Base-by-base conservation (phyloP, 2,329 filamentous ascomycete species). In the Xylaria arbuscula region DNA sequence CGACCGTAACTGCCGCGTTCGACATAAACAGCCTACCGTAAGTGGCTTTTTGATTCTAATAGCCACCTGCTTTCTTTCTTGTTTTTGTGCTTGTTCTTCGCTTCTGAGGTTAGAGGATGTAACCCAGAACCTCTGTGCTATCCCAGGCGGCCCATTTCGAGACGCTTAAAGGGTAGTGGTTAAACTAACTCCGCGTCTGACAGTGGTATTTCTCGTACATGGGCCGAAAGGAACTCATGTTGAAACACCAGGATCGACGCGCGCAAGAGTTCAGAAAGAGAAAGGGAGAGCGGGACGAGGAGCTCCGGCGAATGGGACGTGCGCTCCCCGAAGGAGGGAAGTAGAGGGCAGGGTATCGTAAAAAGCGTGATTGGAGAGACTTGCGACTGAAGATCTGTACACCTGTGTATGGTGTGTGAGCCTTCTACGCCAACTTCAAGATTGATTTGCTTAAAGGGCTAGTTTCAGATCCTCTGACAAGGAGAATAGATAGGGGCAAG, bases 171-270 rank as follows among this genome's bases (percentile, higher is more conserved):
- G 11, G 13, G 13, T 1, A 5, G 11, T 5, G 13, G 13, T 11
- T 42, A 42, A 42, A 15, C 38, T 42, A 15, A 42, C 11, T 22
- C 6, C n/a, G 17, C 4, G 45, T 19, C n/a, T 22, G 10, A 6
- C 1, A 19, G 17, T 62, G 36, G 57, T 48, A 62, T 15, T 62
- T 59, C 47, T 66, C 57, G 13, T 62, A 34, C 15, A 65, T 55
- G 45, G 53, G 53, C 1, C 17, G 62, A 11, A 51, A 32, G 24
- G 51, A 62, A n/a, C 24, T 55, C 17, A 59, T 58, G 57, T 7
- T 51, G 32, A 15, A 24, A 24, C 42, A 53, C 38, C 34, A 51
- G 40, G 11, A 8, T n/a, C 22, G 10, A 45, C 15, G 11, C 15
- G 45, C 19, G n/a, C 13, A 36, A 34, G 48, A 48, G 19, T 3